phyloP scores from a whole-genome alignment of 2,329 filamentous ascomycete genomes.

The Ophiocordyceps australis region DNA sequence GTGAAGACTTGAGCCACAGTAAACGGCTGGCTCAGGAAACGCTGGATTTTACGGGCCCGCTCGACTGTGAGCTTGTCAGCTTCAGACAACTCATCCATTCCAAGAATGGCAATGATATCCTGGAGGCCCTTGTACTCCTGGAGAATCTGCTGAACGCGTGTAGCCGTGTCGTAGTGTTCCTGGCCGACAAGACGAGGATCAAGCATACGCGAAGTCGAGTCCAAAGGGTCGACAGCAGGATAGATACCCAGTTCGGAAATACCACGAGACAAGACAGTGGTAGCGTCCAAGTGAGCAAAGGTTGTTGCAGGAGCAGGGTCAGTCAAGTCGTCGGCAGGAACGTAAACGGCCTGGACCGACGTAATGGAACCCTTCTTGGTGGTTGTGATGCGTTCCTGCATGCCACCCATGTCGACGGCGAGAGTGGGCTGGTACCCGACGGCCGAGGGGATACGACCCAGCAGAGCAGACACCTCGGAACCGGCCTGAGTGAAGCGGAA shows the following conservation, averaged over 20 bases:
- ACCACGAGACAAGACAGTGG: slow-evolving; percentile 99
- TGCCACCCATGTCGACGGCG: slow-evolving; percentile 95
- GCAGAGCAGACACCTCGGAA: slow-evolving; percentile 98
- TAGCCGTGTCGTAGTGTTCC: slow-evolving; percentile 92
- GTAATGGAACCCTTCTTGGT: slow-evolving; percentile 99
- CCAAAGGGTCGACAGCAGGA: slow-evolving; percentile 97
- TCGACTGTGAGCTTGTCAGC: slow-evolving; percentile 99
- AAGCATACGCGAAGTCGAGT: slow-evolving; percentile 98
- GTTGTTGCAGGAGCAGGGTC: slow-evolving; percentile 98
- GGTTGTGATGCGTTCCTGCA: slow-evolving; percentile 99
- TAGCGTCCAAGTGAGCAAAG: slow-evolving; percentile 99
- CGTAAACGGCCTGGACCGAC: slow-evolving; percentile 99
- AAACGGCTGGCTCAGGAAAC: slow-evolving; percentile 99
- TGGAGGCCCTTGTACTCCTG: slow-evolving; percentile 99
- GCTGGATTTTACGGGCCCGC: slow-evolving; percentile 99
- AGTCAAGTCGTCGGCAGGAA: slow-evolving; percentile 99
- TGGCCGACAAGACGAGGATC: slow-evolving; percentile 97
- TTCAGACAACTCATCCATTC: slow-evolving; percentile 99
- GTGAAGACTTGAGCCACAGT: slow-evolving; percentile 73
- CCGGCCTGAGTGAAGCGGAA: slow-evolving; percentile 99
- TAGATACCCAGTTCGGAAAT: slow-evolving; percentile 99
- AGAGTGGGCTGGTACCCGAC: slow-evolving; percentile 99
- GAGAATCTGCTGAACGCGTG: slow-evolving; percentile 95
- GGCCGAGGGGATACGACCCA: slow-evolving; percentile 99
- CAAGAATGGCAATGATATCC: slow-evolving; percentile 99